phyloP scores from a whole-genome alignment of 345 rosid species.

The Carallia pectinifolia region DNA sequence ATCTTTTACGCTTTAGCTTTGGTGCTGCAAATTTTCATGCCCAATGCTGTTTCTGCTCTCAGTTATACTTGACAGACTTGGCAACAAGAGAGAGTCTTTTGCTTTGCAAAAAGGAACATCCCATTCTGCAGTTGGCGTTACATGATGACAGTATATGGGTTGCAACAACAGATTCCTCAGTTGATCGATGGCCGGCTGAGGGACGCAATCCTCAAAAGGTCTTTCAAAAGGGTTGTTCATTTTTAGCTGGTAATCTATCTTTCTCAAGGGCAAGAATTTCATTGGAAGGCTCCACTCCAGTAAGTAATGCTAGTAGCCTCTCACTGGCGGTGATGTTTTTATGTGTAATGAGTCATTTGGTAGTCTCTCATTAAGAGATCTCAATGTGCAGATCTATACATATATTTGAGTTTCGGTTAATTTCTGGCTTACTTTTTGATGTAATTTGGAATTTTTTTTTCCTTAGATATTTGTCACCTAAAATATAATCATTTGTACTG shows the following conservation, averaged over 20 bases:
- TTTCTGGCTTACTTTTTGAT: neutral
- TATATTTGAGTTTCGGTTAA: neutral
- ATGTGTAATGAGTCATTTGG: neutral
- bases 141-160: conserved; percentile 93
- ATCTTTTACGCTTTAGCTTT: conserved; percentile 11
- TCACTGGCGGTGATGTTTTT: neutral
- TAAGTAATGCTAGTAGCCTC: conserved; percentile 39
- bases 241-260: conserved; percentile 94
- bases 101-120: conserved; percentile 92
- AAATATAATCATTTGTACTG: neutral
- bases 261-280: conserved; percentile 97
- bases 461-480: neutral
- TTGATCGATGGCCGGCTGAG: conserved; percentile 93
- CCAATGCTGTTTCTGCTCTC: conserved; percentile 26
- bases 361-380: neutral
- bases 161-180: conserved; percentile 90
- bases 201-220: conserved; percentile 81
- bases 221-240: conserved; percentile 87
- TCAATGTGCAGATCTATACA: neutral
- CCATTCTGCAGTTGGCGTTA: conserved; percentile 80
- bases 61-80: conserved; percentile 98
- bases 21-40: conserved; percentile 11
- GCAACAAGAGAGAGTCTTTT: conserved; percentile 88
- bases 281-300: conserved; percentile 87
- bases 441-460: neutral